Conservation (phyloP, 1,139 yeast genomes). For the Lodderomyces elongisporus region DNA sequence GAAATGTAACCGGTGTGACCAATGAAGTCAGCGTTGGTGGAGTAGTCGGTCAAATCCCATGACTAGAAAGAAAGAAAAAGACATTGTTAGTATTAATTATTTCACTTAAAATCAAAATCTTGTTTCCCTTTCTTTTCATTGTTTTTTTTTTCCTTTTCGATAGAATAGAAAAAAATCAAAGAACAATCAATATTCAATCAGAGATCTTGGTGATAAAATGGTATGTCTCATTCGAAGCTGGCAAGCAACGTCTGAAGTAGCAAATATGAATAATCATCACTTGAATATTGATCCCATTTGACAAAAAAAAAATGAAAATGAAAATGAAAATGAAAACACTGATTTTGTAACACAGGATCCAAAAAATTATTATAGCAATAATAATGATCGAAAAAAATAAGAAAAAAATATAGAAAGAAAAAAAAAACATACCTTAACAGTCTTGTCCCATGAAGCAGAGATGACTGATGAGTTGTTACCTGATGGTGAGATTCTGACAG, state of each 20-base stretch:
- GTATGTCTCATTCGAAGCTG: slow-evolving; percentile 89
- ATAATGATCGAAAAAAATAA: slow-evolving; percentile 49
- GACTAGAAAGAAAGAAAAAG: slow-evolving; percentile 46
- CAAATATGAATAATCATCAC: slow-evolving; percentile 84
- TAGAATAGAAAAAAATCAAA: no score
- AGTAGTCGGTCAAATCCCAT: slow-evolving; percentile 88
- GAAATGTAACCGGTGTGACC: slow-evolving; percentile 99
- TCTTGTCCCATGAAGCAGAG: slow-evolving; percentile 99
- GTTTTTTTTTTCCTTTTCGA: not conserved
- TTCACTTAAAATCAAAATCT: slow-evolving; percentile 2
- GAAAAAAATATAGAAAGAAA: slow-evolving; percentile 9
- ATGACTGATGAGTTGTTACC: slow-evolving; percentile 69
- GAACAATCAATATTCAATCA: no score
- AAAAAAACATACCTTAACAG: slow-evolving; percentile 86
- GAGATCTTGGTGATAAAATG: slow-evolving; percentile 95
- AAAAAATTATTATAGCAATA: slow-evolving; percentile 94
- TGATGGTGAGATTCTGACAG: slow-evolving; percentile 94
- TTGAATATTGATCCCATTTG: slow-evolving; percentile 12
- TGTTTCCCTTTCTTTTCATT: slow-evolving; percentile 4
- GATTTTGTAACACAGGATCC: slow-evolving; percentile 99
- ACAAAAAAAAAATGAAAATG: slow-evolving; percentile 11
- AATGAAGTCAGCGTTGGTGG: slow-evolving; percentile 91
- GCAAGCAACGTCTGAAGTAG: slow-evolving; percentile 91
- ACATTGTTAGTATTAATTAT: slow-evolving; percentile 18
- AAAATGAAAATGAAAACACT: no score